These are phyloP conservation scores for Rosellinia necatrix DNA, from an alignment of 2,329 filamentous ascomycete species.

Conservation along the genomic window DNA sequence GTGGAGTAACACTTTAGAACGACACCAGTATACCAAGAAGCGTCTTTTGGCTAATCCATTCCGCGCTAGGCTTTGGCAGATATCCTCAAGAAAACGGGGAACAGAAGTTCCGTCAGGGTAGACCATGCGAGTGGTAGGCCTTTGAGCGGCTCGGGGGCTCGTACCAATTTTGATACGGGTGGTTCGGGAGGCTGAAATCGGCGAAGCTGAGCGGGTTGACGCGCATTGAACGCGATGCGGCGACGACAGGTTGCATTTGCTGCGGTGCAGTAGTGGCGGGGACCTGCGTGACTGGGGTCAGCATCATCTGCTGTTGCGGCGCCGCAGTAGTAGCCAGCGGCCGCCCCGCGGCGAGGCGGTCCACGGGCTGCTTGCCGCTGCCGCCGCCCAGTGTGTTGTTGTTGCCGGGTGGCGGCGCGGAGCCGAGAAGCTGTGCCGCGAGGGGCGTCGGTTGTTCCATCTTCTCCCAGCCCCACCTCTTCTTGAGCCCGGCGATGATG, in stretches of 20 bases:
- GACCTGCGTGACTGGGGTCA: slow-evolving; percentile 32
- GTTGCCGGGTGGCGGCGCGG: slow-evolving; percentile 14
- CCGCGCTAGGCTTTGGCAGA: no score
- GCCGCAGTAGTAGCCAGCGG: slow-evolving; percentile 28
- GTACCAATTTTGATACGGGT: slow-evolving; percentile 82
- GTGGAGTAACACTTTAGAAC: no score
- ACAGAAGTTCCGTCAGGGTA: slow-evolving; percentile 24
- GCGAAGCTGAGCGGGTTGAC: slow-evolving; percentile 75
- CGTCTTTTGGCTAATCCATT: no score
- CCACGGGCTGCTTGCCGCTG: slow-evolving; percentile 28
- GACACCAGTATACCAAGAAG: not conserved
- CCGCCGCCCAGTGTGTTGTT: not conserved
- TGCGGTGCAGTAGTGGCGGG: slow-evolving; percentile 32
- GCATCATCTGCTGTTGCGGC: slow-evolving; percentile 34
- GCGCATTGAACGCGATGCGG: slow-evolving; percentile 41
- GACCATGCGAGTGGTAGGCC: slow-evolving; percentile 34
- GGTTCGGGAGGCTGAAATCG: slow-evolving; percentile 77
- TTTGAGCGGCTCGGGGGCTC: slow-evolving; percentile 66
- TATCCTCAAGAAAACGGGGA: not conserved
- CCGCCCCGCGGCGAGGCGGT: slow-evolving; percentile 9
- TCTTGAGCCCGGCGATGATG: slow-evolving; percentile 73
- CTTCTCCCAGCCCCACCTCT: slow-evolving; percentile 76
- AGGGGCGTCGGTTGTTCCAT: slow-evolving; percentile 33
- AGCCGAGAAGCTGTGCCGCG: slow-evolving; percentile 32
- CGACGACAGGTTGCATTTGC: slow-evolving; percentile 39